A percentile compares a stretch with the other conserved stretches of the same genome.
phyloP scores from a whole-genome alignment of 2,329 filamentous ascomycete genomes.

The Clonostachys rhizophaga region DNA sequence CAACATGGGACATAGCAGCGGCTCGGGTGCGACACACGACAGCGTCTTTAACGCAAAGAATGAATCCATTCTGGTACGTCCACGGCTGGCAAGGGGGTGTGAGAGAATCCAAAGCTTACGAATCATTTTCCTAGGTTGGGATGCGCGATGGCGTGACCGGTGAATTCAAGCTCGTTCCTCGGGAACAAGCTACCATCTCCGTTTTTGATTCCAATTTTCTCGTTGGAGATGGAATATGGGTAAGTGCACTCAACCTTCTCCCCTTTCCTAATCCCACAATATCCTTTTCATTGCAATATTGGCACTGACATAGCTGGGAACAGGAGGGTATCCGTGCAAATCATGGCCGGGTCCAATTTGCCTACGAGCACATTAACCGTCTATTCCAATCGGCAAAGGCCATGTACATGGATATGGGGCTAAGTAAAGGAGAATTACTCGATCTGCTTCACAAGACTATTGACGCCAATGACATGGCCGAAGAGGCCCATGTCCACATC shows the following conservation, averaged over 20 bases:
- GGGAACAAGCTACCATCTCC: conserved; percentile 13
- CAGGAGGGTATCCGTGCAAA: conserved; percentile 16
- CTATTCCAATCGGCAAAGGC: conserved; percentile 19
- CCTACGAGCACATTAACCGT: conserved; percentile 15
- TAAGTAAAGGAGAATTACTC: conserved; percentile 14
- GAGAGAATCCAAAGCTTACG: neutral
- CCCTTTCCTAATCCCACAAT: no score
- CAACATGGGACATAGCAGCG: no score
- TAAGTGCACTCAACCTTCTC: neutral
- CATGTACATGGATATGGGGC: conserved; percentile 19
- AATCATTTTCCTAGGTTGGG: conserved; percentile 9
- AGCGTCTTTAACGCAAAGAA: conserved; percentile 14
- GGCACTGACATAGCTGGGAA: neutral
- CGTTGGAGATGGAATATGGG: conserved; percentile 17
- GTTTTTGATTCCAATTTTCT: conserved; percentile 20
- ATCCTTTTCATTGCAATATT: neutral
- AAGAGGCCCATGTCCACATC: conserved; percentile 17
- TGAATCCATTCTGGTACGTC: conserved; percentile 10
- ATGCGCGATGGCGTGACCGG: conserved; percentile 16
- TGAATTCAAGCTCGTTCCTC: conserved; percentile 11
- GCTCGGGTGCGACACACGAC: conserved; percentile 3
- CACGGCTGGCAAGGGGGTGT: no score
- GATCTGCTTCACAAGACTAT: conserved; percentile 13
- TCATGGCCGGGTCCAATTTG: conserved; percentile 15
- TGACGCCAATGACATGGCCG: conserved; percentile 15